A percentile compares a stretch with the other conserved stretches of the same genome.
phyloP scores from a whole-genome alignment of 2,329 filamentous ascomycete genomes.

The Fusarium longipes region DNA sequence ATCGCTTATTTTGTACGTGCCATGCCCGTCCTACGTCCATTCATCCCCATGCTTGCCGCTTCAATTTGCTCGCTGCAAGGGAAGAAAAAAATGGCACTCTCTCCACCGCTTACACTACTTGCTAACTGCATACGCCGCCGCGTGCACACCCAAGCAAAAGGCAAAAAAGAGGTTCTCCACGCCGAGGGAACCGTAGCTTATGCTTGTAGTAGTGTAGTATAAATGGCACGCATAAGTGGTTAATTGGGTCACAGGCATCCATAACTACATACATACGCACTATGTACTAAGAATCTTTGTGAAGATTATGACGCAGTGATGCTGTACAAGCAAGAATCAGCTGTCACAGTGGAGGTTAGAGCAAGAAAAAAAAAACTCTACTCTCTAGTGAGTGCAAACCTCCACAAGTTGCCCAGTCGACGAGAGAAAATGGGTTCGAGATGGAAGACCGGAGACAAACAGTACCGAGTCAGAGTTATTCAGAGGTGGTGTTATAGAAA shows the following conservation, averaged over 20 bases:
- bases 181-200: conserved; percentile 15
- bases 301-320: conserved; percentile 32
- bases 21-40: conserved; percentile 26
- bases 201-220: conserved; percentile 10
- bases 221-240: conserved; percentile 31
- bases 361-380: not conserved
- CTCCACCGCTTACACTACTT: conserved; percentile 19
- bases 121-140: not conserved
- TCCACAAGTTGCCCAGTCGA: conserved; percentile 33
- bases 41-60: conserved; percentile 41
- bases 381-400: not conserved
- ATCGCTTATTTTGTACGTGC: conserved; percentile 26
- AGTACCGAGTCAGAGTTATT: conserved; percentile 16
- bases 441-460: not conserved
- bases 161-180: conserved; percentile 18
- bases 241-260: conserved; percentile 25
- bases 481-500: not conserved
- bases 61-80: conserved; percentile 43
- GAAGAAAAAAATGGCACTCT: conserved; percentile 29
- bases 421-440: conserved; percentile 3
- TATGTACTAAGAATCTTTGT: conserved; percentile 32
- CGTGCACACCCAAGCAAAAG: not conserved
- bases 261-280: not conserved
- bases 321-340: conserved; percentile 19
- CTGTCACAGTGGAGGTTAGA: conserved; percentile 10